These are phyloP conservation scores for Millerozyma miso DNA, from an alignment of 805 yeast genomes.

Conservation along the genomic window DNA sequence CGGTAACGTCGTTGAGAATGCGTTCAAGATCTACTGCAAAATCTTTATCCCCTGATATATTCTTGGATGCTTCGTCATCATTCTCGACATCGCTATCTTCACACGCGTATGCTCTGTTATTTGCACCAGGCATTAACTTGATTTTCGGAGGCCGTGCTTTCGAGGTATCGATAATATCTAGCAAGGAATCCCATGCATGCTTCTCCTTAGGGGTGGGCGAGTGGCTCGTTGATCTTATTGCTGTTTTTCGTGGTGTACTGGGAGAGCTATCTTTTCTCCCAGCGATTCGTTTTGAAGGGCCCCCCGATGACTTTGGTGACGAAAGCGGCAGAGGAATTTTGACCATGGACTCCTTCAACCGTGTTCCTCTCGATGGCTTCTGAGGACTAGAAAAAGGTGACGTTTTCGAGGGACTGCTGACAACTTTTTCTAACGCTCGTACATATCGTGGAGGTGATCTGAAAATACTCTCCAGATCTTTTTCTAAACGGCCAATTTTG, in stretches of 20 bases:
- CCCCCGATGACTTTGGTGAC: neutral
- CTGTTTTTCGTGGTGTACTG: neutral
- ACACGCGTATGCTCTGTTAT: neutral
- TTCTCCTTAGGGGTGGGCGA: constrained; percentile 4
- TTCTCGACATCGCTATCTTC: neutral
- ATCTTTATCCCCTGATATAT: neutral
- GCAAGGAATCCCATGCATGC: constrained; percentile 14
- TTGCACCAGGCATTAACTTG: neutral
- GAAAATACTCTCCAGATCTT: neutral
- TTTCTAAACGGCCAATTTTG: neutral
- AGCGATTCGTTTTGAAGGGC: neutral
- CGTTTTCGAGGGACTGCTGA: neutral
- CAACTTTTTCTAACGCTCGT: neutral
- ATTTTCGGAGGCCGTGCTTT: neutral
- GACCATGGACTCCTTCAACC: neutral
- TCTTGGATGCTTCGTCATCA: neutral
- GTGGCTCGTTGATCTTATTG: neutral
- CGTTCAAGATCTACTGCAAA: neutral
- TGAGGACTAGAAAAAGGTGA: neutral
- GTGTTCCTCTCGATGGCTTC: neutral
- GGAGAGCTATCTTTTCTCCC: neutral
- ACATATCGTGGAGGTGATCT: neutral
- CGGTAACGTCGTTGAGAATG: neutral
- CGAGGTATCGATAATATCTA: constrained; percentile 10
- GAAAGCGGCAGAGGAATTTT: constrained; percentile 1